Evolutionary conservation across 768 basidiomycete genomes (phyloP), one percentile per base, ranked within the genome.

Genomic region (Hortiboletus flavorubellus): DNA sequence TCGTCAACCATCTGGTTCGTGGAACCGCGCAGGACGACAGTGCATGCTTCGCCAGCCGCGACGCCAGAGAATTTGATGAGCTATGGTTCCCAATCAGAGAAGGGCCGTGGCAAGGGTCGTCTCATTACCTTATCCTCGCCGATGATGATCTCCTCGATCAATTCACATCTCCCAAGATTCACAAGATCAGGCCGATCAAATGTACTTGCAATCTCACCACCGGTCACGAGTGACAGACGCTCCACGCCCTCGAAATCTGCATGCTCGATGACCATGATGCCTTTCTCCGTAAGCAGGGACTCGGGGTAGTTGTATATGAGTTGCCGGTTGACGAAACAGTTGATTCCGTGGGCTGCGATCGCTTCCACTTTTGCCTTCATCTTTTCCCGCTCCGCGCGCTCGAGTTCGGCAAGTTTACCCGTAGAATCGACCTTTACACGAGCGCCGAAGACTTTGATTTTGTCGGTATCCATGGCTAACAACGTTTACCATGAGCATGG

Each of bases 291-390:
- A n/a, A 99, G 81, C 0, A 99, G 77, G 1, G 89, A 91, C 72
- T 99, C 97, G 41, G 97, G 97, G 70, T 98, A 98, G 80, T 99
- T 98, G 84, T 98, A 99, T 75, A 99, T 92, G 43, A 99, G 81
- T 69, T 99, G 97, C 48, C 97, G 84, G 76, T 99, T 99, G 59
- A 98, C 93, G 71, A 99, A 98, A 73, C 86, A 88, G 66, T 93
- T 98, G 77, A 98, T 92, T 49, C 96, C 96, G 63, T 97, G 94
- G 1, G 89, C 73, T 6, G 94, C 93, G 64, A 99, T 98, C 14
- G 87, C 85, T 44, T 93, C 91, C 7, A 99, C 95, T 76, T 98
- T 99, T 56, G 84, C 87, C 75, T 96, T 97, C 97, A 99, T 99
- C 81, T 99, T 98, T 77, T 98, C 97, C 65, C 86, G 80, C 73